phyloP scores from a whole-genome alignment of 352 stramenopile genomes.

The Globisporangium abappressorium region DNA sequence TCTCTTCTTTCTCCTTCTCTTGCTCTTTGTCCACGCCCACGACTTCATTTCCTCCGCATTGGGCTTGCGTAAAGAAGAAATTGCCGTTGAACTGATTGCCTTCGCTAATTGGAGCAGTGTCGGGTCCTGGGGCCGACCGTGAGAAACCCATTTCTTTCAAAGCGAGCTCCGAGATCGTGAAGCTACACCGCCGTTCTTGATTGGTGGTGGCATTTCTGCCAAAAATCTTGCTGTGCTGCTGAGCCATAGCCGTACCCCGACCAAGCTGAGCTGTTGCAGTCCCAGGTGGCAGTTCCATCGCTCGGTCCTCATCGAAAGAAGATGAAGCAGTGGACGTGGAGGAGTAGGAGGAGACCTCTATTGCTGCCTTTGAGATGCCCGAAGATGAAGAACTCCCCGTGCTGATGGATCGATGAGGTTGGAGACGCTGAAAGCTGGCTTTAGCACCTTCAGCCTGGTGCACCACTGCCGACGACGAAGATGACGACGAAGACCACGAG shows the following conservation, averaged over 20 bases:
- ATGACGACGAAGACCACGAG: conserved; percentile 17
- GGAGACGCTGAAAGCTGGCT: not conserved
- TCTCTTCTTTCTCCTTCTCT: conserved; percentile 19
- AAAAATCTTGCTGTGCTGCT: not conserved
- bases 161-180: conserved; percentile 51
- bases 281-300: too few relatives aligned
- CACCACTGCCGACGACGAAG: not conserved
- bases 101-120: conserved; percentile 19
- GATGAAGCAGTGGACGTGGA: conserved; percentile 3
- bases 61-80: too few relatives aligned
- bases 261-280: not conserved
- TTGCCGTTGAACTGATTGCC: conserved; percentile 10
- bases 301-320: not conserved
- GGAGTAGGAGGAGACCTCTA: not conserved
- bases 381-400: conserved; percentile 2
- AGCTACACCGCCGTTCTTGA: conserved; percentile 57
- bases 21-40: conserved; percentile 9
- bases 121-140: conserved; percentile 24
- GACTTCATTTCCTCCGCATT: not conserved
- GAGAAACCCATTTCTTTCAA: conserved; percentile 47
- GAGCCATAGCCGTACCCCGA: not conserved
- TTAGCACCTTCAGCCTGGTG: not conserved
- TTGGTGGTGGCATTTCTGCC: conserved; percentile 20
- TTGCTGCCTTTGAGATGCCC: not conserved
- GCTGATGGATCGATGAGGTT: not conserved